Base-by-base conservation (phyloP, 768 basidiomycete species). In the Calocybe indica region DNA sequence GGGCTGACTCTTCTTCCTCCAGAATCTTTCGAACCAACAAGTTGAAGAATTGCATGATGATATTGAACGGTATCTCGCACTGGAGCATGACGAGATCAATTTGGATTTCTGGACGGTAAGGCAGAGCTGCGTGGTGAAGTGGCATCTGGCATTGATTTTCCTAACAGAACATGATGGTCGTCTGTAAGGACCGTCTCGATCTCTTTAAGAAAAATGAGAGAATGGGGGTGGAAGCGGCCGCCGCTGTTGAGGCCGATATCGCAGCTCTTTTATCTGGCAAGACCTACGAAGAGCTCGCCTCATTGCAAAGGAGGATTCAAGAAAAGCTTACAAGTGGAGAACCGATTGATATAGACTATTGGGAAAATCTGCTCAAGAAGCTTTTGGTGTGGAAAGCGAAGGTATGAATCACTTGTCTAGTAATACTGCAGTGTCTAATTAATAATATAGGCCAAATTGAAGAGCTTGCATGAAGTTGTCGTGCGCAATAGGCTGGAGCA, bases 41-140 rank as follows among this genome's bases (percentile, higher is more conserved):
- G 88, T 91, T 6, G 83, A 92, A 53, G 95, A 99, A 62, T 70
- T 99, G 11, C 90, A 95, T 54, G 88, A 90, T 43, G 94, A 98
- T 63, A 97, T 99, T 54, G 85, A 93, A 64, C 82, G 81, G 53
- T 98, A 98, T 60, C 73, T 99, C 34, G 77, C 82, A 7, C 74
- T 99, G 14, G 96, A 99, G 62, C 82, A 84, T 52, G 74, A 78
- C 5, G 83, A 92, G 7, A 72, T 82, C 43, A 95, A 94, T 62
- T 79, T 96, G 48, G 95, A 99, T 55, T 99, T 98, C 64, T 99
- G 96, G 96, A 93, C 93, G 51, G 93, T 92, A 64, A 48, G 79
- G 61, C 36, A 9, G 12, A 30, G 37, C 52, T 31, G 31, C 46
- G 6, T 13, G 43, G 37, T 47, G 10, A 35, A 14, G 6, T 39